Conservation (phyloP, 1,284 basidiomycete species). For the Ganoderma lucidum region DNA sequence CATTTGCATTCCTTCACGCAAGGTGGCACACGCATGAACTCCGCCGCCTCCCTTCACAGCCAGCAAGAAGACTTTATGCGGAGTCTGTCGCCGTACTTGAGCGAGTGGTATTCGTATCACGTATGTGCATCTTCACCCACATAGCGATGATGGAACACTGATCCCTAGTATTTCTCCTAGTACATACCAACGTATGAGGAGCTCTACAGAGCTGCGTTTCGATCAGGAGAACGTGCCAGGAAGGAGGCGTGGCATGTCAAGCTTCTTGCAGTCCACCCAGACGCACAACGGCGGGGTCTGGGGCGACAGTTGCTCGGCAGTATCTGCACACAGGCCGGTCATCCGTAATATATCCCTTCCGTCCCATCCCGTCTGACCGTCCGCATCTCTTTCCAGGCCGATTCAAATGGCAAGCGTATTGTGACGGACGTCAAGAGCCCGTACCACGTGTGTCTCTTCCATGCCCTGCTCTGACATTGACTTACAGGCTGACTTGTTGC, state of each 20-base stretch:
- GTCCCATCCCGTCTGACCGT: constrained; percentile 11
- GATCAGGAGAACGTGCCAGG: constrained; percentile 29
- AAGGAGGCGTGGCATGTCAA: constrained; percentile 37
- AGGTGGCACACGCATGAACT: not conserved
- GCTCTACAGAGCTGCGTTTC: constrained; percentile 35
- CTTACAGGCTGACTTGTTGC: not conserved
- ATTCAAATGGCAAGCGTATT: constrained; percentile 21
- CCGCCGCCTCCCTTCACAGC: constrained; percentile 14
- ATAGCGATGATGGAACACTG: constrained; percentile 5
- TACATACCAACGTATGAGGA: constrained; percentile 39
- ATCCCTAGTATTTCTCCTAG: constrained; percentile 22
- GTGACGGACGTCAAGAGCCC: constrained; percentile 38
- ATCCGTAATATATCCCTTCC: not conserved
- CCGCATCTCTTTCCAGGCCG: constrained; percentile 27
- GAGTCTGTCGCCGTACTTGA: constrained; percentile 27
- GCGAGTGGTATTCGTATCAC: constrained; percentile 36
- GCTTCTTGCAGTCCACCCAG: constrained; percentile 36
- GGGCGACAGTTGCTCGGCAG: constrained; percentile 32
- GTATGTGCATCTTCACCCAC: constrained; percentile 26
- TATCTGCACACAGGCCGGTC: constrained; percentile 32
- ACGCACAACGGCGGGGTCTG: constrained; percentile 31
- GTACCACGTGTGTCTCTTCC: constrained; percentile 30
- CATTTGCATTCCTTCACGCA: constrained; percentile 5
- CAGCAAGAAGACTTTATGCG: constrained; percentile 27
- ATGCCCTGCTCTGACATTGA: not conserved